These are phyloP conservation scores for Serendipita sp. DNA, from an alignment of 768 basidiomycete genomes.

Conservation along the genomic window DNA sequence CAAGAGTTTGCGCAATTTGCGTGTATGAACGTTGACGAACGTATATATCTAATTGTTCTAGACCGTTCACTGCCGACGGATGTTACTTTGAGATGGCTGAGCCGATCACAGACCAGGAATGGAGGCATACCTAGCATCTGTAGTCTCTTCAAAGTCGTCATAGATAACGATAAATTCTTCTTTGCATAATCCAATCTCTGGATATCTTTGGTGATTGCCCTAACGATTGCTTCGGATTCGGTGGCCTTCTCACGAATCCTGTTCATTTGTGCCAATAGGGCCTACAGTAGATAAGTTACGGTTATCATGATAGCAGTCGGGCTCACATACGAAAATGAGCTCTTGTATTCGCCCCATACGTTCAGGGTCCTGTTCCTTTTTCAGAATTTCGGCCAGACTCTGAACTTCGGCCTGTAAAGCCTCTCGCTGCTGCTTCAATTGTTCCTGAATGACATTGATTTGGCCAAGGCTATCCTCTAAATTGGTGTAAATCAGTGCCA, in stretches of 20 bases:
- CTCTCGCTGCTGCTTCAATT: conserved; percentile 50
- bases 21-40: conserved; percentile 62
- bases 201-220: conserved; percentile 91
- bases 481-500: not conserved
- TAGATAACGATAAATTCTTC: conserved; percentile 28
- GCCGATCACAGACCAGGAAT: not conserved
- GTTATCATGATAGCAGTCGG: conserved; percentile 4
- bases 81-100: not conserved
- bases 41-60: conserved; percentile 64
- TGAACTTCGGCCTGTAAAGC: conserved; percentile 59
- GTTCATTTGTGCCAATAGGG: conserved; percentile 87
- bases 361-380: conserved; percentile 66
- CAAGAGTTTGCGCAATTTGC: conserved; percentile 70
- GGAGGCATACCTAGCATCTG: conserved; percentile 73
- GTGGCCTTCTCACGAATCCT: conserved; percentile 92
- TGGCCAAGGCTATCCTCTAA: conserved; percentile 62
- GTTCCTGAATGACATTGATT: conserved; percentile 51
- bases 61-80: conserved; percentile 48
- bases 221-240: conserved; percentile 90
- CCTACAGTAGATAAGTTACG: conserved; percentile 29
- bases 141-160: conserved; percentile 76
- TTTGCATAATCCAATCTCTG: conserved; percentile 62
- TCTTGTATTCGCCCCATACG: conserved; percentile 85
- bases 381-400: conserved; percentile 46
- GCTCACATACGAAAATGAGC: conserved; percentile 68